Evolutionary conservation across 441 rosid species (phyloP), one percentile per base, ranked within the genome.

Genomic region (Erysimum pusillum): DNA sequence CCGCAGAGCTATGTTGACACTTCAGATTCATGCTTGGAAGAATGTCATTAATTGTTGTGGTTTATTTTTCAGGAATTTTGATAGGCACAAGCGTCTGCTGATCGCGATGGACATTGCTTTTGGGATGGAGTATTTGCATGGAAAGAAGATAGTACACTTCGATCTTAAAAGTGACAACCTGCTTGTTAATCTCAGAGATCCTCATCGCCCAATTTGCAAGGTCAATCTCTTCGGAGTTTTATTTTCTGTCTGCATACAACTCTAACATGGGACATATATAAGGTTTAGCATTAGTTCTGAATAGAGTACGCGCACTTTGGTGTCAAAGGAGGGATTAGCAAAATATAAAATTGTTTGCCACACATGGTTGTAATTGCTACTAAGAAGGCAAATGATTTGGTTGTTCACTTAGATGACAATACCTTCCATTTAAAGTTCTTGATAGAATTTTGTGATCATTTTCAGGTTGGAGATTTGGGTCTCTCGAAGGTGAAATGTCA

Each of bases 171-270:
- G 63, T 58, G 63, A 34, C 9, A 58, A 58, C 20, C n/a, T 58
- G 6, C 14, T 58, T 7, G 28, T 58, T 17, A 58, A 58, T 35
- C 63, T 58, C 44, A 35, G 14, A 8, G 63, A 58, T 58, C 63
- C 44, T 58, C 63, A 58, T 58, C 63, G 25, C 25, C 63, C 63
- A 15, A 58, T 58, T 58, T 58, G 44, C 63, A 58, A 58, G 63
- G 63, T 58, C 22, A 4, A 17, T 32, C 9, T 4, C 34, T 14
- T 35, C 25, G 25, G 25, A 58, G 63, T 35, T 58, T 15, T 34
- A 15, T 58, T 15, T 58, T 56, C 12, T 6, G 17, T 53, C 17
- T 46, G 20, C 61, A 56, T 56, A 42, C 42, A 57, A n/a, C 13
- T n/a, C 18, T 57, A 34, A 32, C 62, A 57, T 4, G 7, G 25